These are phyloP conservation scores for Fusarium austroafricanum DNA, from an alignment of 2,329 filamentous ascomycete genomes.

Conservation along the genomic window DNA sequence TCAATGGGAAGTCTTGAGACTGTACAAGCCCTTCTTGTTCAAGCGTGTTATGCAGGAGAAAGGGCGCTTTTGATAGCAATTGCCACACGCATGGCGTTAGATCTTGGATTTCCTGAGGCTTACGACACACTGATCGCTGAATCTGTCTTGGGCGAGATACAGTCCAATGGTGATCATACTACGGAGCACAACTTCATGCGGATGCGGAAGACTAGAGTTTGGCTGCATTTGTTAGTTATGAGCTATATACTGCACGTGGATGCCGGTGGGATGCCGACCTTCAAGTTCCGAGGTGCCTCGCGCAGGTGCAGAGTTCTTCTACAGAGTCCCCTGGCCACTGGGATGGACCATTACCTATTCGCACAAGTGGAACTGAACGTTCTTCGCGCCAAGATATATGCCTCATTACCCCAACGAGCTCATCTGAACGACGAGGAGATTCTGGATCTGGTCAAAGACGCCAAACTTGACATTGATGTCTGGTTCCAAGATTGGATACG, in stretches of 20 bases:
- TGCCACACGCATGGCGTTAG: constrained; percentile 17
- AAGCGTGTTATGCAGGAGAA: constrained; percentile 19
- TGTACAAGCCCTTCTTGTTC: constrained; percentile 6
- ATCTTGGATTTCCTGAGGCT: constrained; percentile 14
- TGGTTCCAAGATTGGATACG: constrained; percentile 27
- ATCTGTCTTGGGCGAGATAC: neutral
- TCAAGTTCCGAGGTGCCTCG: constrained; percentile 19
- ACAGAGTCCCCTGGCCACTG: constrained; percentile 5
- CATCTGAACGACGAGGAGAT: constrained; percentile 1
- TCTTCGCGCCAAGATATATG: constrained; percentile 21
- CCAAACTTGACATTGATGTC: constrained; percentile 21
- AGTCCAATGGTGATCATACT: neutral
- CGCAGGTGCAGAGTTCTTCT: constrained; percentile 12
- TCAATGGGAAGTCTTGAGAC: constrained; percentile 12
- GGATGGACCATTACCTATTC: constrained; percentile 20
- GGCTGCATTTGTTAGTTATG: constrained; percentile 9
- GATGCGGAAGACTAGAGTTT: constrained; percentile 16
- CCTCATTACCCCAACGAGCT: constrained; percentile 1
- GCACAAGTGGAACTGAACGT: constrained; percentile 18
- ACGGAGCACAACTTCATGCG: neutral
- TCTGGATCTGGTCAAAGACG: constrained; percentile 10
- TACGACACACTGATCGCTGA: constrained; percentile 11
- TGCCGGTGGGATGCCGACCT: constrained; percentile 10
- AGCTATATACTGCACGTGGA: constrained; percentile 21
- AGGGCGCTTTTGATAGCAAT: constrained; percentile 15